Evolutionary conservation across 805 yeast species (phyloP).

Genomic region (Zygoascus ofunaensis): DNA sequence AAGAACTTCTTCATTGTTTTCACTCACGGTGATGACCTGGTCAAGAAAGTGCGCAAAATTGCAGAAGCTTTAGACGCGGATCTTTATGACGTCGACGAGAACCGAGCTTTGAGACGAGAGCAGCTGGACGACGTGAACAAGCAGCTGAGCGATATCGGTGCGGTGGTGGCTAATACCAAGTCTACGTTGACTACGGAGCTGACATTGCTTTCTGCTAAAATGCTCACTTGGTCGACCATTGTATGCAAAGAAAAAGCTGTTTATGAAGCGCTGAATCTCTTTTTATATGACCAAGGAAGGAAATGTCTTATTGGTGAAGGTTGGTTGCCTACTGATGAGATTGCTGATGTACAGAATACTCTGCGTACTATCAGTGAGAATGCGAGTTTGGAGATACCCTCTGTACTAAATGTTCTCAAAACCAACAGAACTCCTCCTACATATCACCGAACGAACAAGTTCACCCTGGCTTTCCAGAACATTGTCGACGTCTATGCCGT

Average conservation of each 20-base stretch:
- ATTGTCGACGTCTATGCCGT: slow-evolving; percentile 95
- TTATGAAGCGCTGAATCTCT: slow-evolving; percentile 64
- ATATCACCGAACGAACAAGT: slow-evolving; percentile 86
- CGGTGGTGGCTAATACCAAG: slow-evolving; percentile 55
- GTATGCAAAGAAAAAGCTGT: slow-evolving; percentile 76
- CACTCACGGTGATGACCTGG: slow-evolving; percentile 76
- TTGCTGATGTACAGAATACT: slow-evolving; percentile 54
- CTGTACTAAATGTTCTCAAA: slow-evolving; percentile 47
- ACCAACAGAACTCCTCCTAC: slow-evolving; percentile 92
- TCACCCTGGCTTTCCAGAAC: slow-evolving; percentile 84
- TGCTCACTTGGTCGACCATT: slow-evolving; percentile 63
- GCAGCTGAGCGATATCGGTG: slow-evolving; percentile 46
- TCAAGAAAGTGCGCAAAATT: slow-evolving; percentile 66
- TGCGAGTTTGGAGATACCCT: slow-evolving; percentile 35
- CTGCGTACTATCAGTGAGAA: slow-evolving; percentile 54
- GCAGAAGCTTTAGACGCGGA: slow-evolving; percentile 86
- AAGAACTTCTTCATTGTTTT: slow-evolving; percentile 83
- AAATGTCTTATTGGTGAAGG: slow-evolving; percentile 90
- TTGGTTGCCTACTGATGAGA: slow-evolving; percentile 83
- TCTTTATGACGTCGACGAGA: slow-evolving; percentile 53
- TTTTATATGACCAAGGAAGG: slow-evolving; percentile 76
- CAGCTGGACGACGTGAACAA: slow-evolving; percentile 35
- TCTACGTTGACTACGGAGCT: slow-evolving; percentile 69
- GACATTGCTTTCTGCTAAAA: slow-evolving; percentile 62
- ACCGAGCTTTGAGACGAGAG: slow-evolving; percentile 31